phyloP scores from a whole-genome alignment of 176 grass and related monocot genomes.

The Rhynchospora pubera region DNA sequence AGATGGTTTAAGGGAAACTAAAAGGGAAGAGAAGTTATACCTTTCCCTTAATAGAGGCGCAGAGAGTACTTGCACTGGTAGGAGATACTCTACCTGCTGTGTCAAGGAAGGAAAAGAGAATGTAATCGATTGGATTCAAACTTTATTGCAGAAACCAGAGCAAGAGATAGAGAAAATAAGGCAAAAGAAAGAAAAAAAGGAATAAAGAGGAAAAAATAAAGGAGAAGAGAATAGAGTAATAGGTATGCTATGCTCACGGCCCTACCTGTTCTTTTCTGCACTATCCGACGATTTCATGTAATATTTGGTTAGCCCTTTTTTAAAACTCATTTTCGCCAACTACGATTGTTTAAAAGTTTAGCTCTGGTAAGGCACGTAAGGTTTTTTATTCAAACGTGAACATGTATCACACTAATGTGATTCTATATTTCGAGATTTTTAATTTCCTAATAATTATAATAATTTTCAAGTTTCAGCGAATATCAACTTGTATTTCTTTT shows the following conservation, averaged over 20 bases:
- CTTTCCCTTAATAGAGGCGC: neutral
- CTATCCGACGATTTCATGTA: too few species aligned
- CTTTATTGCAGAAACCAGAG: neutral
- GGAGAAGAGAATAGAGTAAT: neutral
- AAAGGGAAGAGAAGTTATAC: neutral
- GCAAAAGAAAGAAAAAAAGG: neutral
- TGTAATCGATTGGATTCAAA: neutral
- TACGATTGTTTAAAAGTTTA: neutral
- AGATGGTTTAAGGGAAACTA: neutral
- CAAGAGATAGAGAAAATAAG: neutral
- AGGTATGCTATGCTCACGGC: neutral
- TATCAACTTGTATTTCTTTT: too few species aligned
- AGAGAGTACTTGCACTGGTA: neutral
- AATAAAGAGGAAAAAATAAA: too few species aligned
- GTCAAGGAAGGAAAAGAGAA: constrained; percentile 7
- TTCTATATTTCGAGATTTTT: too few species aligned
- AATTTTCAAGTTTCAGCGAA: too few species aligned
- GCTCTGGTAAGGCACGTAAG: too few species aligned
- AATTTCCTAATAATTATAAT: too few species aligned
- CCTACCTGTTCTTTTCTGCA: neutral
- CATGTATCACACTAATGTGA: too few species aligned
- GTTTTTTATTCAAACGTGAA: too few species aligned
- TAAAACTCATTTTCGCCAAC: neutral
- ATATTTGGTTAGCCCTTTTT: too few species aligned
- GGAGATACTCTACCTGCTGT: neutral